These are phyloP conservation scores for Naganishia kalamii DNA, from an alignment of 768 basidiomycete species.

Conservation along the genomic window DNA sequence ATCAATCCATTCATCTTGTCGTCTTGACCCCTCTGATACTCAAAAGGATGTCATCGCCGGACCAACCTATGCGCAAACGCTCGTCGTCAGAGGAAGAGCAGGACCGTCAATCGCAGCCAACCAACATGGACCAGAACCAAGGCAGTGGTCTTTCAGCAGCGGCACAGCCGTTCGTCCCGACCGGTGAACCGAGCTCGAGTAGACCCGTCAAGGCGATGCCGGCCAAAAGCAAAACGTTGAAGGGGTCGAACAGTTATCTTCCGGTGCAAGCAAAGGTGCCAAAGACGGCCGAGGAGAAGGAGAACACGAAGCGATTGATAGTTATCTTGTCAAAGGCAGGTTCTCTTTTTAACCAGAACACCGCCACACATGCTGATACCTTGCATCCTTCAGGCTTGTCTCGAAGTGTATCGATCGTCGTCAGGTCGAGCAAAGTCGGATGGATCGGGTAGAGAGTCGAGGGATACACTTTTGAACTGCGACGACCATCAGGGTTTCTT, in stretches of 20 bases:
- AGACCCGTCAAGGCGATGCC: slow-evolving; percentile 23
- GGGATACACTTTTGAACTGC: slow-evolving; percentile 96
- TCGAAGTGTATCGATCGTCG: slow-evolving; percentile 70
- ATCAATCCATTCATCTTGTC: too few relatives aligned
- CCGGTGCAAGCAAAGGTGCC: slow-evolving; percentile 75
- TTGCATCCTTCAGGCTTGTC: slow-evolving; percentile 64
- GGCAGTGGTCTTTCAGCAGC: slow-evolving; percentile 5
- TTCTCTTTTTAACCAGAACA: neutral
- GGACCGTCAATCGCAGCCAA: neutral
- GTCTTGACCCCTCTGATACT: neutral
- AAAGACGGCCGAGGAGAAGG: slow-evolving; percentile 49
- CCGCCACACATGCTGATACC: neutral
- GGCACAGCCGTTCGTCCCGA: slow-evolving; percentile 8
- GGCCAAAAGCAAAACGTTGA: slow-evolving; percentile 11
- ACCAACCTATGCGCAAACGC: neutral
- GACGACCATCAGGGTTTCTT: slow-evolving; percentile 98
- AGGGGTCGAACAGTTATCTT: slow-evolving; percentile 45
- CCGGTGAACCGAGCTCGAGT: slow-evolving; percentile 4
- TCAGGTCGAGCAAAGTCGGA: slow-evolving; percentile 8
- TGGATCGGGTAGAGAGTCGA: slow-evolving; percentile 51
- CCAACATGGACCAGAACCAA: neutral
- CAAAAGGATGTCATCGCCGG: neutral
- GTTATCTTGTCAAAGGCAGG: slow-evolving; percentile 62
- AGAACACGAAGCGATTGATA: slow-evolving; percentile 61
- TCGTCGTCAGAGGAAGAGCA: neutral